Evolutionary conservation across 1,284 basidiomycete genomes (phyloP).

Genomic region (Ceraceosorus guamensis): DNA sequence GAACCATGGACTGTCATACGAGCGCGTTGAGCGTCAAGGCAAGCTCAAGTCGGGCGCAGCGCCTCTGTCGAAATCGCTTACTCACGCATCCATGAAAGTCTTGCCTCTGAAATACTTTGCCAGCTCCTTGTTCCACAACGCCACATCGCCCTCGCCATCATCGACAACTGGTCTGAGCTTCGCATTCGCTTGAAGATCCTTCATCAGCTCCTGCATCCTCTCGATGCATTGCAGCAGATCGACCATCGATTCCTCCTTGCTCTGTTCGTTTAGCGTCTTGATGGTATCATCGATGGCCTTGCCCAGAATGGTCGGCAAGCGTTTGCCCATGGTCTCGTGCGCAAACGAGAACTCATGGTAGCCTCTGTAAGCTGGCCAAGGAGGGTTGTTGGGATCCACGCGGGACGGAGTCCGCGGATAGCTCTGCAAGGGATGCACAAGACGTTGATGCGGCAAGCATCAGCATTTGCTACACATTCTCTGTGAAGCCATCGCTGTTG

Average conservation of each 20-base stretch:
- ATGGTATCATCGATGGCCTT: constrained; percentile 92
- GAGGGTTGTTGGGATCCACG: constrained; percentile 79
- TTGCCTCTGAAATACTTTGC: constrained; percentile 15
- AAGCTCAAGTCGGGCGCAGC: neutral
- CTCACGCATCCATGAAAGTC: neutral
- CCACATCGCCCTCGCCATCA: constrained; percentile 86
- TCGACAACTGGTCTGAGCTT: constrained; percentile 69
- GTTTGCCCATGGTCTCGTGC: constrained; percentile 66
- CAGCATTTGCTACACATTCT: constrained; percentile 1
- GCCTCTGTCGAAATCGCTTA: neutral
- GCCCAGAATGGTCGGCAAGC: constrained; percentile 87
- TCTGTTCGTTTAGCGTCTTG: constrained; percentile 71
- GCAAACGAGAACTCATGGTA: constrained; percentile 67
- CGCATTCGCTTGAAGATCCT: constrained; percentile 50
- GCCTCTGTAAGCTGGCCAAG: constrained; percentile 78
- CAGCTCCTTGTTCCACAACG: constrained; percentile 83
- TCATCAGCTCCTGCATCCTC: constrained; percentile 48
- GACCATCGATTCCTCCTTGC: constrained; percentile 70
- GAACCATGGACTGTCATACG: constrained; percentile 63
- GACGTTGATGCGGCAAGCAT: constrained; percentile 1
- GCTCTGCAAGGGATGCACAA: constrained; percentile 9
- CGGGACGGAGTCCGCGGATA: constrained; percentile 36
- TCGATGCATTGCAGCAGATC: constrained; percentile 83
- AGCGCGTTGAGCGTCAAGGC: constrained; percentile 57
- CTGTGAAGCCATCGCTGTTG: neutral